Evolutionary conservation across 2,329 filamentous ascomycete genomes (phyloP), one percentile per base, ranked within the genome.

Genomic region (Thielaviopsis punctulata): DNA sequence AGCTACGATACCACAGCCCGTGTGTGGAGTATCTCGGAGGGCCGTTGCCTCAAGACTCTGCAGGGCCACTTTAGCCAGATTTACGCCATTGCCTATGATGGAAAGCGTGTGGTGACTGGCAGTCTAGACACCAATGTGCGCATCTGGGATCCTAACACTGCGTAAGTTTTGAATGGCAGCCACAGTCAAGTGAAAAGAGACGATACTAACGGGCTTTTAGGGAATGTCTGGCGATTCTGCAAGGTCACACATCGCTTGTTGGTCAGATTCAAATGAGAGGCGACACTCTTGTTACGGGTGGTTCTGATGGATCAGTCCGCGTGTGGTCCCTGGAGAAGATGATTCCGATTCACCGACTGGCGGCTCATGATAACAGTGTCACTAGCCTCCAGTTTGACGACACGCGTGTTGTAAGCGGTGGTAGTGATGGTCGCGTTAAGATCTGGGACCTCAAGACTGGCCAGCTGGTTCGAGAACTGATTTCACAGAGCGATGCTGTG

Each of bases 1-100:
- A 95, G 88, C 65, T 98, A 98, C 67, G 92, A 98, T 64, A 95
- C 92, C 6, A 95, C 87, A 21, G 92, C 92, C 21, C 84, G 88
- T 60, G 90, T 98, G 53, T 98, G 92, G 92, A 95, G 86, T 65
- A 96, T 98, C 50, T 94, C 87, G 1, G 86, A 95, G 67, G 92
- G 92, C 25, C 81, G 87, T 57, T 98, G 92, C 65, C 70, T 96
- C 52, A 82, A 90, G 59, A 95, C 88, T 0, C 73, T 98, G 39
- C 82, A 84, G 45, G 92, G 92, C 0, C 92, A 98, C 66, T 98
- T 95, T 68, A 96, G 90, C 63, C 92, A 98, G 64, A 98, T 98
- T 54, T 98, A 98, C 64, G 92, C 92, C 19, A 94, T 98, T 63
- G 92, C 92, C 1, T 98, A 96, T 66, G 92, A 98, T 63, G 92